Percentiles rank a stretch among this genome's conserved stretches.
Conservation (phyloP, 2,329 filamentous ascomycete genomes). For the Lecanicillium sp. region DNA sequence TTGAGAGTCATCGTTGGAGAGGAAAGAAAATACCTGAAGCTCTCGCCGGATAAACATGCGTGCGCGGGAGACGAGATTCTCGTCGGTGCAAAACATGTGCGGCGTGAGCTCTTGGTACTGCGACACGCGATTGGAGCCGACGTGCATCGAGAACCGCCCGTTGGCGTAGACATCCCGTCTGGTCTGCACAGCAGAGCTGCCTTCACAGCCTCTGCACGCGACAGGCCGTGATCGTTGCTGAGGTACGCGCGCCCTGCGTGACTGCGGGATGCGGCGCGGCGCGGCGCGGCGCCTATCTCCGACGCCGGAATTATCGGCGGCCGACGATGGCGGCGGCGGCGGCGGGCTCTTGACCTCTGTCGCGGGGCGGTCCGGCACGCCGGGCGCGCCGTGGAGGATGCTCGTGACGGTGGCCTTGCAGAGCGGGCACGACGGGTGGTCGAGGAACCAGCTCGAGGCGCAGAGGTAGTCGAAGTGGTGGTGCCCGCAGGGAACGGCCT, state of each 20-base stretch:
- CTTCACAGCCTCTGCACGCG: too few species aligned
- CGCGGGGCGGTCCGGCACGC: neutral
- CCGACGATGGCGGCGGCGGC: neutral
- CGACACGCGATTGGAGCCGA: conserved; percentile 75
- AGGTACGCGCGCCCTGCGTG: too few species aligned
- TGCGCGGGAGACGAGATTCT: conserved; percentile 67
- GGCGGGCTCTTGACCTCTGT: neutral
- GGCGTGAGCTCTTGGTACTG: conserved; percentile 70
- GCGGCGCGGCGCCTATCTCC: neutral
- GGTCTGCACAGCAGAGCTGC: conserved; percentile 29
- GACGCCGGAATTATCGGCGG: neutral
- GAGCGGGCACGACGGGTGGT: conserved; percentile 68
- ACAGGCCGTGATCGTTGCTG: too few species aligned
- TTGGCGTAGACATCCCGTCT: conserved; percentile 69
- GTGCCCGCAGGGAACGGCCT: conserved; percentile 73
- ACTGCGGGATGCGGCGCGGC: too few species aligned
- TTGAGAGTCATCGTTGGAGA: conserved; percentile 35
- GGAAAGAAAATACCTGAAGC: conserved; percentile 73
- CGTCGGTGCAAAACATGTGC: conserved; percentile 54
- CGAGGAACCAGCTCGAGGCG: conserved; percentile 73
- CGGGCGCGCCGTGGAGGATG: conserved; percentile 59
- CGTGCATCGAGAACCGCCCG: conserved; percentile 69
- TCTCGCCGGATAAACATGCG: conserved; percentile 79
- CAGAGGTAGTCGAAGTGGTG: conserved; percentile 80
- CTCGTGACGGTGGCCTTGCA: conserved; percentile 56